A percentile compares a stretch with the other conserved stretches of the same genome.
phyloP scores from a whole-genome alignment of 2,329 filamentous ascomycete species.

The Gnomoniopsis smithogilvyi region DNA sequence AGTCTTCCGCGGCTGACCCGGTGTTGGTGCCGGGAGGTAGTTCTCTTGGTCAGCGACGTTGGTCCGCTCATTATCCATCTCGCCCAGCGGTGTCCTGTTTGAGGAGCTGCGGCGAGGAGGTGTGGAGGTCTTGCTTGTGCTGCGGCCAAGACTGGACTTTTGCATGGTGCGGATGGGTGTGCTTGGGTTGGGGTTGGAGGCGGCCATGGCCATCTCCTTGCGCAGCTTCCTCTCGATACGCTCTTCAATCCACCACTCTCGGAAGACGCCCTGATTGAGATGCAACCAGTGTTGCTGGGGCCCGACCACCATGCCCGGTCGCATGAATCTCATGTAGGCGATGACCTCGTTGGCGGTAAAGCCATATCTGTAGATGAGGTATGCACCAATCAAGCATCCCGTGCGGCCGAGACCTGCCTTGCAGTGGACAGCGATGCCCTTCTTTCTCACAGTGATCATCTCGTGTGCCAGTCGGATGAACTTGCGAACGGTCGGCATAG shows the following conservation, averaged over 20 bases:
- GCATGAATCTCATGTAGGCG: slow-evolving; percentile 98
- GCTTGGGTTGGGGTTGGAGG: slow-evolving; percentile 41
- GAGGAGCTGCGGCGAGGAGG: slow-evolving; percentile 77
- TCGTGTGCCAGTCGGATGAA: slow-evolving; percentile 95
- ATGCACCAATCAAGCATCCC: slow-evolving; percentile 93
- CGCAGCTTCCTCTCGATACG: slow-evolving; percentile 68
- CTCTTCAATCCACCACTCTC: slow-evolving; percentile 98
- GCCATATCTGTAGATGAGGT: slow-evolving; percentile 94
- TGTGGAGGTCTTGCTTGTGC: slow-evolving; percentile 71
- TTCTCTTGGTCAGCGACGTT: slow-evolving; percentile 75
- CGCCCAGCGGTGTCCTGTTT: slow-evolving; percentile 82
- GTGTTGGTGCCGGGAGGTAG: slow-evolving; percentile 90
- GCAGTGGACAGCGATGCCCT: slow-evolving; percentile 95
- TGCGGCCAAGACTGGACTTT: slow-evolving; percentile 53
- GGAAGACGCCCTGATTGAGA: slow-evolving; percentile 92
- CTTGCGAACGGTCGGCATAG: slow-evolving; percentile 82
- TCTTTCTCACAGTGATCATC: slow-evolving; percentile 86
- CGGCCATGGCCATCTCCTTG: slow-evolving; percentile 51
- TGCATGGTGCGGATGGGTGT: slow-evolving; percentile 62
- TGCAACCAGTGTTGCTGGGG: slow-evolving; percentile 99
- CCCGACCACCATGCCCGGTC: slow-evolving; percentile 97
- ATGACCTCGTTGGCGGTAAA: slow-evolving; percentile 98
- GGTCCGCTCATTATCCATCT: slow-evolving; percentile 79
- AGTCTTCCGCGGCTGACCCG: slow-evolving; percentile 90
- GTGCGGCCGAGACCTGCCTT: slow-evolving; percentile 95